phyloP scores from a whole-genome alignment of 192 early-diverging fungal genomes.

The Umbelopsis isabellina region DNA sequence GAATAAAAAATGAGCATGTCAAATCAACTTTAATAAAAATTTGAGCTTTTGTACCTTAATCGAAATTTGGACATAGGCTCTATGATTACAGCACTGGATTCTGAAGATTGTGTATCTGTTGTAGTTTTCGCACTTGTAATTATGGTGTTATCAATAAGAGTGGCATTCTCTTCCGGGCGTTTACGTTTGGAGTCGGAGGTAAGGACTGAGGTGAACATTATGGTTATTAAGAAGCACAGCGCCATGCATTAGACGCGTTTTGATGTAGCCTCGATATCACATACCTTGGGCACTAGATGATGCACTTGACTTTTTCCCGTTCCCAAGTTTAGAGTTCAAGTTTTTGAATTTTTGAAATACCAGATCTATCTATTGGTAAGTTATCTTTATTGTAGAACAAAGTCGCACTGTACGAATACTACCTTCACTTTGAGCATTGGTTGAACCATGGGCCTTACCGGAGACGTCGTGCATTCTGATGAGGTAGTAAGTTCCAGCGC shows the following conservation, averaged over 20 bases:
- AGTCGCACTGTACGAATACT: no score
- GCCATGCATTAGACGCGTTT: no score
- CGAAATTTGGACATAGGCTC: slow-evolving; percentile 17
- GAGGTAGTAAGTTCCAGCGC: no score
- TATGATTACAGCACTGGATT: neutral
- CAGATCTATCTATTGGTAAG: neutral
- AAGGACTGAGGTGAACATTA: neutral
- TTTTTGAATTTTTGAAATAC: neutral
- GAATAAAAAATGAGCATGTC: neutral
- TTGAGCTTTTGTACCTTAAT: neutral
- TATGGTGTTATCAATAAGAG: neutral
- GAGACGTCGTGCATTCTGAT: no score
- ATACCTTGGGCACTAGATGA: neutral
- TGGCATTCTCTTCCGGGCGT: neutral
- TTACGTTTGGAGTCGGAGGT: neutral
- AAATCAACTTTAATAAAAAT: neutral
- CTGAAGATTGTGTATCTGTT: neutral
- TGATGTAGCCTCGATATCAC: no score
- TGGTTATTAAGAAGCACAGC: neutral
- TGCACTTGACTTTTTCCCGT: neutral
- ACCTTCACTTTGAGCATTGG: no score
- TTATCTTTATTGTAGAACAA: no score
- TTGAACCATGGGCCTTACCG: no score
- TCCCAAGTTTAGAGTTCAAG: neutral
- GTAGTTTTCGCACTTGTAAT: no score